Percentiles rank a stretch among this genome's conserved stretches.
Conservation (phyloP, 1,284 basidiomycete genomes). For the Sanguinoderma infundibulare region DNA sequence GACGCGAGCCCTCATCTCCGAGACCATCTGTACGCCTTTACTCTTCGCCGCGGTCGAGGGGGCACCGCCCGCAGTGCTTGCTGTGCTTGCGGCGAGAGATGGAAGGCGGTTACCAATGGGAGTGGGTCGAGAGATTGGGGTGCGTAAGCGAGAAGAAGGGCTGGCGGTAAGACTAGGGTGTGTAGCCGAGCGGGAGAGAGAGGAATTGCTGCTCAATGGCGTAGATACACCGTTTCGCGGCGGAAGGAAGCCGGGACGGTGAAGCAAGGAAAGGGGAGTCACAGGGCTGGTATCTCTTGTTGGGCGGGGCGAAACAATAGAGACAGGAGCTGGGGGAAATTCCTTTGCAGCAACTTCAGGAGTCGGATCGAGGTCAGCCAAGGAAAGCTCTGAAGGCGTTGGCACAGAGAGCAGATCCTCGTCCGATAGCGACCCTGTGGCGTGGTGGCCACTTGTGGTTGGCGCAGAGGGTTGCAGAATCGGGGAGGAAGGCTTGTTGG, state of each 20-base stretch:
- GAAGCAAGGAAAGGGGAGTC: conserved; percentile 48
- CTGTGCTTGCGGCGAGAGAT: conserved; percentile 41
- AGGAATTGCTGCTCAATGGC: conserved; percentile 43
- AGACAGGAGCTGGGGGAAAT: conserved; percentile 25
- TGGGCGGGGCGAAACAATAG: conserved; percentile 33
- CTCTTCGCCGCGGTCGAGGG: conserved; percentile 60
- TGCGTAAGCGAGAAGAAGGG: conserved; percentile 49
- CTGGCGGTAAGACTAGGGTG: conserved; percentile 48
- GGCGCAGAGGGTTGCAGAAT: conserved; percentile 30
- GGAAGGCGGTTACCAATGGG: conserved; percentile 47
- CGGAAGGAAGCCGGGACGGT: conserved; percentile 53
- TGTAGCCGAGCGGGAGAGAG: conserved; percentile 61
- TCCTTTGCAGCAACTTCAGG: conserved; percentile 43
- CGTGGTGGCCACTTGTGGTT: conserved; percentile 31
- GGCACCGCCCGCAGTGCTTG: conserved; percentile 41
- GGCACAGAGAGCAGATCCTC: conserved; percentile 61
- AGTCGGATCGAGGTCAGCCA: conserved; percentile 58
- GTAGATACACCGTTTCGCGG: conserved; percentile 46
- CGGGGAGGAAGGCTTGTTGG: conserved; percentile 28
- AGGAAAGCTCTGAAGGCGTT: conserved; percentile 63
- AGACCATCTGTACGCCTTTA: conserved; percentile 87
- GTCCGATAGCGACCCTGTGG: conserved; percentile 41
- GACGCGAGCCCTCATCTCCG: conserved; percentile 83
- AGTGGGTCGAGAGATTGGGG: conserved; percentile 48
- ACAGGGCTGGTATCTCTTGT: conserved; percentile 31